These are phyloP conservation scores for Letharia lupina DNA, from an alignment of 495 filamentous ascomycete genomes.

Conservation along the genomic window DNA sequence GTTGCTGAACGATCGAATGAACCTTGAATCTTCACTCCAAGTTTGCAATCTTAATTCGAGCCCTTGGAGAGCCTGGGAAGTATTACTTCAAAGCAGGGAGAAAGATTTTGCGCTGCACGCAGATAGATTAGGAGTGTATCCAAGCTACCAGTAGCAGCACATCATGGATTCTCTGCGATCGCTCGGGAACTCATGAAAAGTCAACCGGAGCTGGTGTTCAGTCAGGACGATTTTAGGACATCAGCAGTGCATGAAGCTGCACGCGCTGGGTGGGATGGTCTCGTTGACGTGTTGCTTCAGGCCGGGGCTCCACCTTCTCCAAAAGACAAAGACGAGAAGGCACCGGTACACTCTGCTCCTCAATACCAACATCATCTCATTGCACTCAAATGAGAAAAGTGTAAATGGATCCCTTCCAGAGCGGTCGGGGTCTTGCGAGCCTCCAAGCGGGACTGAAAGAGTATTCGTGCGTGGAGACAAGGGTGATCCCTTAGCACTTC, in stretches of 20 bases:
- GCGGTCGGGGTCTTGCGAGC: not conserved
- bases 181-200: not conserved
- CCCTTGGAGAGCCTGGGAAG: not conserved
- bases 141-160: not conserved
- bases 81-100: too few species aligned
- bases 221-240: not conserved
- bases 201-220: not conserved
- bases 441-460: not conserved
- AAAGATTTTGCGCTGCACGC: not conserved
- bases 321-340: not conserved
- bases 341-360: not conserved
- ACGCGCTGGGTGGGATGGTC: not conserved
- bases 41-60: not conserved
- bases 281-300: not conserved
- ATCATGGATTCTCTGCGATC: not conserved
- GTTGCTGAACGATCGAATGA: not conserved
- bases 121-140: not conserved
- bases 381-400: not conserved
- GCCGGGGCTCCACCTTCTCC: not conserved
- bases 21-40: not conserved
- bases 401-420: not conserved
- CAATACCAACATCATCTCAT: not conserved
- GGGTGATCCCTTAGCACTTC: not conserved
- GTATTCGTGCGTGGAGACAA: not conserved
- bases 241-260: constrained; percentile 6